Percentiles rank a stretch among this genome's conserved stretches.
Evolutionary conservation across 2,329 filamentous ascomycete genomes (phyloP).

Genomic region (Chrysosporium queenslandicum): DNA sequence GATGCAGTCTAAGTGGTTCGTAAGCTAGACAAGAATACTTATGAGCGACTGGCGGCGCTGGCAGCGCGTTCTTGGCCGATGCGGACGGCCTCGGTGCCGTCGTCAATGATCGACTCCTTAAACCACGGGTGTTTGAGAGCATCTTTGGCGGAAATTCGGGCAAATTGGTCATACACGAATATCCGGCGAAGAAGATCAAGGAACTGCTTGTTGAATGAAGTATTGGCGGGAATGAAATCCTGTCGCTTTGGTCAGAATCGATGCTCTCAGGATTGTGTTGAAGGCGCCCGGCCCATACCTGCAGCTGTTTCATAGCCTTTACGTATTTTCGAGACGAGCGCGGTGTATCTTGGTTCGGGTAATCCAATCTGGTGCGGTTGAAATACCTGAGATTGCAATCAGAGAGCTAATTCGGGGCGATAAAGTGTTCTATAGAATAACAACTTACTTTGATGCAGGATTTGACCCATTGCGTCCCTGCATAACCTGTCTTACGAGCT

Average conservation of each 20-base stretch:
- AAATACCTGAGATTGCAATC: conserved; percentile 43
- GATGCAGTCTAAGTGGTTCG: background rate
- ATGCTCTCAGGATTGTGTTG: background rate
- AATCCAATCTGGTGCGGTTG: conserved; percentile 48
- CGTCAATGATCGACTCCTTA: conserved; percentile 53
- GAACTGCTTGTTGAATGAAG: conserved; percentile 52
- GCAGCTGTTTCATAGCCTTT: conserved; percentile 55
- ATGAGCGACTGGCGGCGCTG: background rate
- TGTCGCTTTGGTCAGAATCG: conserved; percentile 28
- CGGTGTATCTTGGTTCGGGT: conserved; percentile 53
- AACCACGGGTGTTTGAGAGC: conserved; percentile 59
- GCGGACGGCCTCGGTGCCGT: conserved; percentile 54
- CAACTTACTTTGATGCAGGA: conserved; percentile 48
- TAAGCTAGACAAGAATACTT: background rate
- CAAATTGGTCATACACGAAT: conserved; percentile 57
- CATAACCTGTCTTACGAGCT: conserved; percentile 45
- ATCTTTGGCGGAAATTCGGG: conserved; percentile 54
- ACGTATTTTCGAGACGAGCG: conserved; percentile 57
- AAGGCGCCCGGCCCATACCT: conserved; percentile 25
- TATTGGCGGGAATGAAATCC: conserved; percentile 54
- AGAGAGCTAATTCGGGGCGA: conserved; percentile 25
- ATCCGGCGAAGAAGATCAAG: conserved; percentile 53
- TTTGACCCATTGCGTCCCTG: conserved; percentile 42
- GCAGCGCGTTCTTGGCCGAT: conserved; percentile 38
- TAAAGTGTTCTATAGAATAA: background rate